Base-by-base conservation (phyloP, 2,329 filamentous ascomycete species). In the Fusarium azukiicola region DNA sequence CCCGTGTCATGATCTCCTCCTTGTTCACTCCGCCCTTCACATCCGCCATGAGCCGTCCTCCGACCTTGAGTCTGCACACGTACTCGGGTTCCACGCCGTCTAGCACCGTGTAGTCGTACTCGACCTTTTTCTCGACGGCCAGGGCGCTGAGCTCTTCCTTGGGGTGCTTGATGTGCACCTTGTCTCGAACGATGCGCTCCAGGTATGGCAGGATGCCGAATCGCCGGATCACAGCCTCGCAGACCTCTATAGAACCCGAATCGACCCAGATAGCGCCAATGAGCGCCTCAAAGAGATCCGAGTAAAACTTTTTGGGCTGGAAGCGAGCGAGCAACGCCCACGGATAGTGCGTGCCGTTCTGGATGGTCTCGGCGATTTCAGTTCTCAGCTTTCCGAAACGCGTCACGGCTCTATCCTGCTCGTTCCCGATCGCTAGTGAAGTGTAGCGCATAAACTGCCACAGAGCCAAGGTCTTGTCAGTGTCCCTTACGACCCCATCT, bases 261-360 rank as follows among this genome's bases (percentile, higher is more conserved):
- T 99, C 98, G 27, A 98, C 89, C 90, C 96, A 99, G 0, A 99
- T 91, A 0, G 97, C 97, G 0, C 96, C 97, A 0, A 99, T 86
- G 0, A 98, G 85, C 44, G 93, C 93, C 87, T 99, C 97, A 14
- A 99, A 90, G 12, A 99, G 87, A 85, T 99, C 97, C 0, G 95
- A 97, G 86, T 95, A 95, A 85, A 96, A 96, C 84, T 99, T 99
- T 21, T 93, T 93, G 0, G 94, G 91, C 19, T 91, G 90, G 2
- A 98, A 88, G 0, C 92, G 90, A 0, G 93, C 90, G 2, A 99
- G 92, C 0, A 93, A 86, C 3, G 92, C 89, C 97, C 97, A 99
- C 0, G 97, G 98, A 82, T 97, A 98, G 21, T 88, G 85, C 0
- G 79, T 76, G 0, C 91, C 92, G 1, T 85, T 64, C 2, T 86